Evolutionary conservation across 1,284 basidiomycete species (phyloP).

Genomic region (Apiotrichum brassicae): DNA sequence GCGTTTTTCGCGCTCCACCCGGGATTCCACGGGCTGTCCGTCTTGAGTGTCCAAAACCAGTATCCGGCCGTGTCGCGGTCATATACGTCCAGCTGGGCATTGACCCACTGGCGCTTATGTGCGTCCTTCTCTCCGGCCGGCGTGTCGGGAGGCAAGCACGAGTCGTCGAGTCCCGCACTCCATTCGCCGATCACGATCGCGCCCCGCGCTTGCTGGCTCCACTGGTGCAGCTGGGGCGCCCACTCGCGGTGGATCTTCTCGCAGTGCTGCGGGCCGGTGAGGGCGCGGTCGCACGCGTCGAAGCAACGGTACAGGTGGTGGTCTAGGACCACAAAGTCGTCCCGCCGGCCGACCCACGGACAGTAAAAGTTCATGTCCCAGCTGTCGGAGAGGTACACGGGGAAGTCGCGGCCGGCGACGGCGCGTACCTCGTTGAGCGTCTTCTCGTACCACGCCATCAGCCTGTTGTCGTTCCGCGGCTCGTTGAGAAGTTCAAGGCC

Average conservation of each 20-base stretch:
- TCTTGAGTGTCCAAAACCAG: conserved; percentile 87
- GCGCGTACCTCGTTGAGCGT: conserved; percentile 57
- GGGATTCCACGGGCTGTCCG: conserved; percentile 60
- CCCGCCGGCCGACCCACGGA: conserved; percentile 50
- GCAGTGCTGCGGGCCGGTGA: conserved; percentile 58
- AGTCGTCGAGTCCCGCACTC: conserved; percentile 67
- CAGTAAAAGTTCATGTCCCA: conserved; percentile 70
- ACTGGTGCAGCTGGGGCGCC: conserved; percentile 14
- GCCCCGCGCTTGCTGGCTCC: conserved; percentile 46
- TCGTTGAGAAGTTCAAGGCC: conserved; percentile 82
- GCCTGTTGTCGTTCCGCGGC: conserved; percentile 55
- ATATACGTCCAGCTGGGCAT: conserved; percentile 63
- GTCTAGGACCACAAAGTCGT: conserved; percentile 61
- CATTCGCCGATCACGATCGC: conserved; percentile 76
- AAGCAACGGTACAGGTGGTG: conserved; percentile 77
- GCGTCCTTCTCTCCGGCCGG: conserved; percentile 51
- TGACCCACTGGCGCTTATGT: conserved; percentile 54
- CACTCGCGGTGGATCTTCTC: conserved; percentile 27
- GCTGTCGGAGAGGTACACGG: conserved; percentile 68
- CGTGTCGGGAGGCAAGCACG: conserved; percentile 52
- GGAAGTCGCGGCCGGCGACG: conserved; percentile 54
- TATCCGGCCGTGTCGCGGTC: conserved; percentile 65
- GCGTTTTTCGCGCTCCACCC: conserved; percentile 75
- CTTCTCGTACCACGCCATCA: conserved; percentile 61
- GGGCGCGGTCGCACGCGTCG: conserved; percentile 53